Percentiles rank a stretch among this genome's conserved stretches.
Evolutionary conservation across 371 early-diverging fungal species (phyloP).

Genomic region (Mucor indicus): DNA sequence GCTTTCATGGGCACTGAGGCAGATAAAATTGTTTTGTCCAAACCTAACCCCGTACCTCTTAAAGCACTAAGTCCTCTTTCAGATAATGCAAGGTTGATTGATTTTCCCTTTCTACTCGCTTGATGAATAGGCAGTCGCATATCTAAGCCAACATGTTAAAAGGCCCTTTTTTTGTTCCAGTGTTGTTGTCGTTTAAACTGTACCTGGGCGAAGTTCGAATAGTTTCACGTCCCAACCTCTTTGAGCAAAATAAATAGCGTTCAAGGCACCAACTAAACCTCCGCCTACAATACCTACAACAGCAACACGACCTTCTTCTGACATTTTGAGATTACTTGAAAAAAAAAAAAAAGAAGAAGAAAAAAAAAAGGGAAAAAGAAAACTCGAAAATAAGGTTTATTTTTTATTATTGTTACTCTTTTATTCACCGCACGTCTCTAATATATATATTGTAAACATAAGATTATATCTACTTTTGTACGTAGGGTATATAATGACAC

Average conservation of each 20-base stretch:
- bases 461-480: too few relatives aligned
- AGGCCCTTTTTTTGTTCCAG: background rate
- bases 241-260: slow-evolving; percentile 89
- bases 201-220: slow-evolving; percentile 88
- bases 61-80: slow-evolving; percentile 87
- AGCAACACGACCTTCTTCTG: slow-evolving; percentile 9
- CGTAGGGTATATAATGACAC: too few relatives aligned
- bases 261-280: slow-evolving; percentile 90
- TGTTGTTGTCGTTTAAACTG: background rate
- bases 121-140: slow-evolving; percentile 63
- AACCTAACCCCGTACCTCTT: slow-evolving; percentile 58
- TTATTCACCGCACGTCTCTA: too few relatives aligned
- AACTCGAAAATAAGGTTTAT: too few relatives aligned
- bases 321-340: background rate
- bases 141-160: slow-evolving; percentile 41
- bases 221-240: slow-evolving; percentile 88
- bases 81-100: slow-evolving; percentile 94
- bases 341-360: too few relatives aligned
- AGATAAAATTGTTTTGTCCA: slow-evolving; percentile 66
- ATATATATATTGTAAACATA: too few relatives aligned
- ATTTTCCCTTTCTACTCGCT: slow-evolving; percentile 63
- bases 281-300: slow-evolving; percentile 83
- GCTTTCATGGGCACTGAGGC: slow-evolving; percentile 90
- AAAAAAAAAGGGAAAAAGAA: too few relatives aligned
- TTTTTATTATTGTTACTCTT: too few relatives aligned